phyloP scores from a whole-genome alignment of 768 basidiomycete species.

The Termitomyces sp. region DNA sequence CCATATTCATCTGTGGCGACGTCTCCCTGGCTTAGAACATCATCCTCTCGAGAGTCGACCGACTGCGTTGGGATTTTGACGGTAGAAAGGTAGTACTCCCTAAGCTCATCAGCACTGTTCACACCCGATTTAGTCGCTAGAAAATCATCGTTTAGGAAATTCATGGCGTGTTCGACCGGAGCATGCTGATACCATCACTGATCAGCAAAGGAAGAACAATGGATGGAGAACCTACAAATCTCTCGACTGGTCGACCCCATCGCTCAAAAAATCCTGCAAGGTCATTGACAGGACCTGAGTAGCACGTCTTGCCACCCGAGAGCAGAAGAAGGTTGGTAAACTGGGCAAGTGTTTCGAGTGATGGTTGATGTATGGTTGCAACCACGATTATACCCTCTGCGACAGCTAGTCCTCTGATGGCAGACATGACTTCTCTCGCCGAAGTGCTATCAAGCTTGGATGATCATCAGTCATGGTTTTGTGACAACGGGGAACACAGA shows the following conservation, averaged over 20 bases:
- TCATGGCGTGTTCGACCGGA: too few species aligned
- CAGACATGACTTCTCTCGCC: constrained; percentile 34
- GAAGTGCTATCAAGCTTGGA: too few species aligned
- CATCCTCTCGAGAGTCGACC: not conserved
- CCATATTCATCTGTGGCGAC: constrained; percentile 16
- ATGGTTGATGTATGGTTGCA: too few species aligned
- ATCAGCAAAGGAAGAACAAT: constrained; percentile 10
- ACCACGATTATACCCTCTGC: constrained; percentile 50
- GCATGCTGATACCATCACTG: too few species aligned
- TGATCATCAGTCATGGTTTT: too few species aligned
- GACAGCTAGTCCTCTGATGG: constrained; percentile 41
- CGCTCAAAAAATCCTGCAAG: too few species aligned
- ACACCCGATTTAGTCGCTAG: constrained; percentile 14
- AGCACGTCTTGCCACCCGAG: too few species aligned
- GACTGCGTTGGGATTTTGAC: not conserved
- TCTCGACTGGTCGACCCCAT: too few species aligned
- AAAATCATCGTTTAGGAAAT: constrained; percentile 51
- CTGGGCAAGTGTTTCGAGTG: too few species aligned
- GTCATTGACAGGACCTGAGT: too few species aligned
- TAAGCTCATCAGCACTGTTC: constrained; percentile 11
- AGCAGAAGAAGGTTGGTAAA: too few species aligned
- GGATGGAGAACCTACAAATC: constrained; percentile 13
- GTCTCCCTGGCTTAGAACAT: constrained; percentile 1
- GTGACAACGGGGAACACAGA: too few species aligned
- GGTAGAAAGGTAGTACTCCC: constrained; percentile 28